Evolutionary conservation across 805 yeast genomes (phyloP), one percentile per base, ranked within the genome.

Genomic region (Saturnispora gosingensis): DNA sequence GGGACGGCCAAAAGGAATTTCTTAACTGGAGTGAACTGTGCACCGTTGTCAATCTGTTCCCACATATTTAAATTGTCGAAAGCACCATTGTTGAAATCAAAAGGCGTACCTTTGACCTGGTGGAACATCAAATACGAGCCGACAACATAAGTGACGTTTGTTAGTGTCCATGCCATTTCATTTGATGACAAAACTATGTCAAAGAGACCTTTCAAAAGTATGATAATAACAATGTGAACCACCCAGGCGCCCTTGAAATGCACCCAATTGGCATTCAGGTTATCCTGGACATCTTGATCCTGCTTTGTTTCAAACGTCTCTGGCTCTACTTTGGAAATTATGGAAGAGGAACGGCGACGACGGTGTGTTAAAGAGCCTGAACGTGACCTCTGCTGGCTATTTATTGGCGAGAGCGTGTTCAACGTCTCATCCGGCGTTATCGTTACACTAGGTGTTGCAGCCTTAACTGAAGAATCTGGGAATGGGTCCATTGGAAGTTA

Each of bases 111-210:
- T 62, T 91, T 93, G 44, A 93, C 88, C 66, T 87, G 84, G 67
- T 91, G 99, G 66, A 91, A 93, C 98, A 91, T 93, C 55, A 91
- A 80, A 66, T 89, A 93, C 0, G 95, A 83, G 4, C 97, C 98
- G 57, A 86, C 79, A 51, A 86, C 91, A 66, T 91, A 91, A 5
- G 96, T 83, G 48, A 85, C 77, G 64, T 91, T 93, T 6, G 98
- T 91, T 58, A 93, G 69, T 2, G 98, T 88, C 99, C 99, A 91
- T 54, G 42, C 42, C 42, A 86, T 78, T 76, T 89, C 77, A 66
- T 90, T 95, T n/a, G 85, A 82, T 1, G 95, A 91, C 42, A 91
- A 72, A 56, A 88, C 74, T 11, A 43, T 40, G 66, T 88, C 88
- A 68, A 78, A 90, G 55, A 88, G 80, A 24, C 86, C 63, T 62